A percentile compares a stretch with the other conserved stretches of the same genome.
Conservation (phyloP, 2,329 filamentous ascomycete species). For the Penicillium sp. region DNA sequence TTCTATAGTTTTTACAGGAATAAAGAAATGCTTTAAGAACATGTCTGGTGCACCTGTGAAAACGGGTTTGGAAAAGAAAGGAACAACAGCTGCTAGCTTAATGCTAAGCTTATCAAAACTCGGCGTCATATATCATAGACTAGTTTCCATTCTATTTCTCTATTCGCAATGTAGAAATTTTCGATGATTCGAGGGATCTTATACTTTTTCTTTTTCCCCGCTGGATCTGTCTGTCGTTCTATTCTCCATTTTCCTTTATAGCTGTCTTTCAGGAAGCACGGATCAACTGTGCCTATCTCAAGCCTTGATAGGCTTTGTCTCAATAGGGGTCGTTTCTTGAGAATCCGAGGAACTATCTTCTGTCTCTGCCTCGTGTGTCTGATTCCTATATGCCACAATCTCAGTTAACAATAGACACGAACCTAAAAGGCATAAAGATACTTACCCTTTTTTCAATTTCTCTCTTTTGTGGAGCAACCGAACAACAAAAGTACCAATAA, state of each 20-base stretch:
- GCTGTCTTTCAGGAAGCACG: not conserved
- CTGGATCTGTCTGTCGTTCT: not conserved
- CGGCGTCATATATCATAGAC: not conserved
- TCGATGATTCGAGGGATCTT: not conserved
- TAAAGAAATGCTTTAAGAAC: not conserved
- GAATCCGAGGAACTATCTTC: conserved; percentile 5
- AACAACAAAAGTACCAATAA: conserved; percentile 51
- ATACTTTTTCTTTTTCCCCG: too few species aligned
- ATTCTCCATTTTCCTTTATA: not conserved
- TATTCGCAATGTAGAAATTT: not conserved
- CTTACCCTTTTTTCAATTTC: conserved; percentile 1
- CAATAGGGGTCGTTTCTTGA: not conserved
- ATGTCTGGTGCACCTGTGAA: not conserved
- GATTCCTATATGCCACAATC: not conserved
- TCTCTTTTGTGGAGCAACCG: conserved; percentile 12
- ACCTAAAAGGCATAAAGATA: not conserved
- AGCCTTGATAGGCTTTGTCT: conserved; percentile 1
- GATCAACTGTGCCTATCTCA: not conserved
- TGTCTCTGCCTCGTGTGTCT: not conserved
- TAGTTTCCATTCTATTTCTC: not conserved
- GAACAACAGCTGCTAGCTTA: not conserved
- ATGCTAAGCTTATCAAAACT: not conserved
- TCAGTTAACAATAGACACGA: not conserved
- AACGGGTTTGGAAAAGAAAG: not conserved
- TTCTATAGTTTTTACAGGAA: not conserved